Evolutionary conservation across 805 yeast genomes (phyloP), one percentile per base, ranked within the genome.

Genomic region (Spencermartinsiella europaea): DNA sequence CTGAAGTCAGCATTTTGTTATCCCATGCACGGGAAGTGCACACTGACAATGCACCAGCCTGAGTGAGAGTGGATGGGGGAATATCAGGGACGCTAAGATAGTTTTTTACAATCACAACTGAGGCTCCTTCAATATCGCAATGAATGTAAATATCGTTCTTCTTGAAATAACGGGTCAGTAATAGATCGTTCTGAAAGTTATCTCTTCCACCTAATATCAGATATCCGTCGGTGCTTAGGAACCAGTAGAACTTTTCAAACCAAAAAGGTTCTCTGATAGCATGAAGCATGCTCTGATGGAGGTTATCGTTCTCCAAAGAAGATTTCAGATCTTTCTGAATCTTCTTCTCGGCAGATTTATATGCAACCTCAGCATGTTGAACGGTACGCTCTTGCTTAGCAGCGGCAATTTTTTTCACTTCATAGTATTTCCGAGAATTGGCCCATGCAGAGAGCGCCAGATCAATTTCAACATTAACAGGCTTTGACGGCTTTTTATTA

Each of bases 241-340:
- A 93, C 99, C 99, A 93, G 59, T 74, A 80, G 64, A 83, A 91
- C 64, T 91, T 93, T 62, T 93, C 99, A 68, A 93, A 93, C 86
- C 96, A 90, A 61, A 72, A 82, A 40, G 87, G 88, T 3, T 77
- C 72, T 40, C 97, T 75, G 27, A 85, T 68, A 34, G 76, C 79
- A 51, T 77, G 81, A 47, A 83, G 67, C 5, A 35, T 28, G 8
- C 61, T 49, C 31, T 73, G 63, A 3, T 71, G 72, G 40, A 73
- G 73, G 42, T 73, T 74, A 38, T 82, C 80, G 48, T 78, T 79
- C 43, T 78, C 79, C 48, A 85, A 66, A 16, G 64, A 53, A 55
- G 76, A 78, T 45, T 79, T 77, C 57, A 90, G 66, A 58, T 90
- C 96, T 21, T 76, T 79, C 42, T 75, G 74, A 52, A 91, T 85